Conservation (phyloP, 257 asterid genomes). For the Linderniella brevidens region DNA sequence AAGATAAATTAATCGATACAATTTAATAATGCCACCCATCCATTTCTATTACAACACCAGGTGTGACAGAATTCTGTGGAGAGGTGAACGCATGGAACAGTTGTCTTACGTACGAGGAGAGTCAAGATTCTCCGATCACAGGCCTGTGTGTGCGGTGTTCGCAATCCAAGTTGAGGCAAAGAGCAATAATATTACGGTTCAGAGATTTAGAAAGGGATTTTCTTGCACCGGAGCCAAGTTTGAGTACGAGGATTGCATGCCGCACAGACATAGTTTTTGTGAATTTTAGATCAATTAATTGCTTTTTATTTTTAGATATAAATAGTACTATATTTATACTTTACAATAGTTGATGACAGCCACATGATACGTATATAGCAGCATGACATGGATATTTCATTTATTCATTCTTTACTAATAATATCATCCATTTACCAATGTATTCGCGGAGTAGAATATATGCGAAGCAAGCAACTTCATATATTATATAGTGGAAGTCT, state of each 20-base stretch:
- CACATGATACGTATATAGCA: too few relatives aligned
- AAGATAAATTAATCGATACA: too few relatives aligned
- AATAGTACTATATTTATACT: too few relatives aligned
- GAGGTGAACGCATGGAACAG: slow-evolving; percentile 50
- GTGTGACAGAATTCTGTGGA: slow-evolving; percentile 90
- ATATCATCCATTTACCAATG: too few relatives aligned
- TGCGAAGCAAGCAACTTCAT: too few relatives aligned
- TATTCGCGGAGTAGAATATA: too few relatives aligned
- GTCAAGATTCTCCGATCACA: slow-evolving; percentile 74
- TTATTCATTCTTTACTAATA: too few relatives aligned
- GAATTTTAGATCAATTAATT: slow-evolving; percentile 18
- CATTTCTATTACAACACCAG: slow-evolving; percentile 15
- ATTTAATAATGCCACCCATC: not conserved
- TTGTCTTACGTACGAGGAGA: slow-evolving; percentile 64
- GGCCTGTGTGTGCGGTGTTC: slow-evolving; percentile 70
- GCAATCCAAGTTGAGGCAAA: slow-evolving; percentile 40
- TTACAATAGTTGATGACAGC: too few relatives aligned
- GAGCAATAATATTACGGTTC: slow-evolving; percentile 14
- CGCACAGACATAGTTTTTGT: slow-evolving; percentile 44
- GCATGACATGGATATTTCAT: too few relatives aligned
- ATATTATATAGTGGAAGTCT: too few relatives aligned
- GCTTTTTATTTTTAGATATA: not conserved
- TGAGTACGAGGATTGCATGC: slow-evolving; percentile 32
- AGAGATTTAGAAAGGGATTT: slow-evolving; percentile 41
- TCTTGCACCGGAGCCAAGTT: slow-evolving; percentile 34